A percentile compares a stretch with the other conserved stretches of the same genome.
These are phyloP conservation scores for Didymella keratinophila DNA, from an alignment of 2,329 filamentous ascomycete genomes.

Conservation along the genomic window DNA sequence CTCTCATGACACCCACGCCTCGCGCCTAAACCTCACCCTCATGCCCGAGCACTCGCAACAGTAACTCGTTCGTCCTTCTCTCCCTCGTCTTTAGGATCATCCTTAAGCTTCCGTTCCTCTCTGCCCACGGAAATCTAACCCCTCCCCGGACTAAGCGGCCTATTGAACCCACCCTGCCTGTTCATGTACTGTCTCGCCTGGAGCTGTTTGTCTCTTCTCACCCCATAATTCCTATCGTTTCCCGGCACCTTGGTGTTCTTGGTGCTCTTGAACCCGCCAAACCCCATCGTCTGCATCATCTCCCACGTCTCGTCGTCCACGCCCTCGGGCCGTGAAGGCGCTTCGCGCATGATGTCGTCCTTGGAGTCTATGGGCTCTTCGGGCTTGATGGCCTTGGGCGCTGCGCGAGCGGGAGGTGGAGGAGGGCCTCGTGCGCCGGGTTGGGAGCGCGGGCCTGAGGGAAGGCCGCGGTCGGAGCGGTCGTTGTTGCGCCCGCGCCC, in stretches of 20 bases:
- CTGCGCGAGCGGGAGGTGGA: not conserved
- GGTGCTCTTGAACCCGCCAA: conserved; percentile 83
- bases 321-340: conserved; percentile 43
- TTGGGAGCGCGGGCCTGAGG: not conserved
- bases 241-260: conserved; percentile 89
- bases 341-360: conserved; percentile 40
- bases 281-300: conserved; percentile 91
- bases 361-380: conserved; percentile 30
- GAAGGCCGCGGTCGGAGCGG: conserved; percentile 24
- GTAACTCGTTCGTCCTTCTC: not conserved
- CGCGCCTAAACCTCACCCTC: not conserved
- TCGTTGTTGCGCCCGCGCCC: conserved; percentile 27
- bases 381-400: conserved; percentile 4
- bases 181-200: conserved; percentile 99
- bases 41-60: not conserved
- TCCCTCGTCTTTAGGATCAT: not conserved
- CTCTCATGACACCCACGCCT: not conserved
- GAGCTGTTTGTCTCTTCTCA: conserved; percentile 92
- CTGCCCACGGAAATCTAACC: conserved; percentile 2
- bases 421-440: not conserved
- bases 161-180: conserved; percentile 80
- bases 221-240: conserved; percentile 78
- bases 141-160: conserved; percentile 67
- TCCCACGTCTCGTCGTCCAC: conserved; percentile 71
- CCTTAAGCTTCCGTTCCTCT: not conserved